These are phyloP conservation scores for Clonostachys byssicola DNA, from an alignment of 2,329 filamentous ascomycete genomes.

Conservation along the genomic window DNA sequence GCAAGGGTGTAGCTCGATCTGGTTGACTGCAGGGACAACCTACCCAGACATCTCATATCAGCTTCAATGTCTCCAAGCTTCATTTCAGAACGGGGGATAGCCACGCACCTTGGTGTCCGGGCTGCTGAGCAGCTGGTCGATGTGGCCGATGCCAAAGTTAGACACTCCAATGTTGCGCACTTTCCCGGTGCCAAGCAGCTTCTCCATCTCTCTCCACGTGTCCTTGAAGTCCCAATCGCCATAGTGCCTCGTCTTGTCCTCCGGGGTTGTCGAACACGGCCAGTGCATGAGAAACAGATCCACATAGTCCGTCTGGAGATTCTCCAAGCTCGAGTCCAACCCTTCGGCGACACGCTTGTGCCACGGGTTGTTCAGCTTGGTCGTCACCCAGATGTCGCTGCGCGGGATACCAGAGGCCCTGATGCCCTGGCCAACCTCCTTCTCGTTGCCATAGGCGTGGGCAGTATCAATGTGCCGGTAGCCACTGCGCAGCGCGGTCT, in stretches of 20 bases:
- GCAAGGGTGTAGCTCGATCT: constrained; percentile 78
- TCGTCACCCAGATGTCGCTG: constrained; percentile 67
- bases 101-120: constrained; percentile 71
- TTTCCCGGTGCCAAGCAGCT: constrained; percentile 63
- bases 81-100: neutral
- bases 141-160: constrained; percentile 79
- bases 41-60: constrained; percentile 11
- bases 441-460: constrained; percentile 73
- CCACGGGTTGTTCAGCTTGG: constrained; percentile 79
- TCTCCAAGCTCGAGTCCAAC: constrained; percentile 54
- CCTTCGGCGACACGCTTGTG: constrained; percentile 65
- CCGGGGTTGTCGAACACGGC: constrained; percentile 61
- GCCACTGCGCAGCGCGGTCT: constrained; percentile 61
- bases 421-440: constrained; percentile 63
- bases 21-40: constrained; percentile 68
- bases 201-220: constrained; percentile 73
- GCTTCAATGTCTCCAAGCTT: neutral
- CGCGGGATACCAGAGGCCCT: constrained; percentile 60
- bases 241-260: constrained; percentile 62
- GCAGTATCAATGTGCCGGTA: constrained; percentile 78
- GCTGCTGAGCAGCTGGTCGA: constrained; percentile 71
- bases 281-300: constrained; percentile 72
- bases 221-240: constrained; percentile 79
- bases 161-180: constrained; percentile 80
- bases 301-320: constrained; percentile 60